Evolutionary conservation across 129 eudicot species (phyloP).

Genomic region (Tanacetum coccineum): DNA sequence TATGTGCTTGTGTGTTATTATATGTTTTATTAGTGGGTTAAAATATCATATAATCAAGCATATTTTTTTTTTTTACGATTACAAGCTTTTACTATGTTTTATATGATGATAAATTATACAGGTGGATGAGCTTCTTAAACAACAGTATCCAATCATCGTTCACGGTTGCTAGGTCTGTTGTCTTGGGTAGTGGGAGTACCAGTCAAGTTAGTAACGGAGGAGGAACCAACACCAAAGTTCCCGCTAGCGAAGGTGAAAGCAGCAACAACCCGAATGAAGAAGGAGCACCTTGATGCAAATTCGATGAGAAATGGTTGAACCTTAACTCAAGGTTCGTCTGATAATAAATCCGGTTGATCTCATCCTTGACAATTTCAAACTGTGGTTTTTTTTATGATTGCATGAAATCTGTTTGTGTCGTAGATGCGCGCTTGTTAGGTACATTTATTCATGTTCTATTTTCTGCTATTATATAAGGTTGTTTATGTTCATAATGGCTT

Average conservation of each 20-base stretch:
- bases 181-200: constrained; percentile 28
- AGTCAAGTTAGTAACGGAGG: constrained; percentile 42
- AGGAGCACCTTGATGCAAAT: constrained; percentile 64
- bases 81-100: neutral
- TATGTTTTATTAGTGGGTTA: neutral
- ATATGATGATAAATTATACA: constrained; percentile 10
- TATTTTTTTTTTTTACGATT: no score
- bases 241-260: constrained; percentile 50
- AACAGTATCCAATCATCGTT: constrained; percentile 73
- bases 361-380: constrained; percentile 3
- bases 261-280: constrained; percentile 64
- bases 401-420: constrained; percentile 18
- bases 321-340: constrained; percentile 67
- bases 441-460: neutral
- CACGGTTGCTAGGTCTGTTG: constrained; percentile 53
- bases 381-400: constrained; percentile 17
- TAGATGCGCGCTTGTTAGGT: no score
- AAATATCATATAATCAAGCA: no score
- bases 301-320: constrained; percentile 81
- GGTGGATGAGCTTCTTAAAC: constrained; percentile 98
- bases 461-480: constrained; percentile 15
- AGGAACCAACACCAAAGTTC: constrained; percentile 49
- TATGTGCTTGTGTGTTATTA: constrained; percentile 33
- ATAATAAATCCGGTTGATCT: constrained; percentile 39
- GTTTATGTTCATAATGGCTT: constrained; percentile 30